Evolutionary conservation across 768 basidiomycete genomes (phyloP).

Genomic region (Podaxis mareebaensis): DNA sequence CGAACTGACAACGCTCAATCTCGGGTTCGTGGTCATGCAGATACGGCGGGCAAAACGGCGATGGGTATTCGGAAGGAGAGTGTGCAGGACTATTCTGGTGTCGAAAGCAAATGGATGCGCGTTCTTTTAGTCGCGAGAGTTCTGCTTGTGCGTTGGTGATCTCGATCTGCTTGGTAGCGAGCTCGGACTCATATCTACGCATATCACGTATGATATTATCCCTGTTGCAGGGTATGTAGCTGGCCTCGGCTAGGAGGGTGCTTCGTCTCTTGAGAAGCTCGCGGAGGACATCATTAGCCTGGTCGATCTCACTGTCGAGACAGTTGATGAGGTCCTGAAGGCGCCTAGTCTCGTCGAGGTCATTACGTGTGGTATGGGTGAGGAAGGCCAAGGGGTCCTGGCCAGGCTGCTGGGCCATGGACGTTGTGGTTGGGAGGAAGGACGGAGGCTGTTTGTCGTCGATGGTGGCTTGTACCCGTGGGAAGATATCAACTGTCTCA

Average conservation of each 20-base stretch:
- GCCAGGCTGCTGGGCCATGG: constrained; percentile 15
- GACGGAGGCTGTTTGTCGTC: not conserved
- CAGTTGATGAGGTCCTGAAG: constrained; percentile 16
- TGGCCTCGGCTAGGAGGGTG: constrained; percentile 13
- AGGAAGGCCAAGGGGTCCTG: not conserved
- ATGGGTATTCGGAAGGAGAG: not conserved
- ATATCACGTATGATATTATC: constrained; percentile 11
- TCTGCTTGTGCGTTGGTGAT: constrained; percentile 8
- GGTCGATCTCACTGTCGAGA: constrained; percentile 17
- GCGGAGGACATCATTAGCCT: constrained; percentile 15
- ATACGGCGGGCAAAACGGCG: not conserved
- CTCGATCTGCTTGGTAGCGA: constrained; percentile 4
- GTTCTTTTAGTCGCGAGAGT: not conserved
- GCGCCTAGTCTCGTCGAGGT: constrained; percentile 10
- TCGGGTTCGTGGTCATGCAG: constrained; percentile 2
- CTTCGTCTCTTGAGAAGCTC: constrained; percentile 17
- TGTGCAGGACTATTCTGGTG: not conserved
- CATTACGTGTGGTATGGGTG: not conserved
- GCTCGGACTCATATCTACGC: constrained; percentile 9
- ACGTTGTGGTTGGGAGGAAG: constrained; percentile 6
- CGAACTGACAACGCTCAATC: constrained; percentile 4
- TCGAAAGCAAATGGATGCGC: not conserved
- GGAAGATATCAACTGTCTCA: constrained; percentile 10
- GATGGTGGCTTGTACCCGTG: constrained; percentile 12
- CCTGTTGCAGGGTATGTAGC: constrained; percentile 12